Evolutionary conservation across 495 filamentous ascomycete species (phyloP).

Genomic region (Penicillium coprophilum): DNA sequence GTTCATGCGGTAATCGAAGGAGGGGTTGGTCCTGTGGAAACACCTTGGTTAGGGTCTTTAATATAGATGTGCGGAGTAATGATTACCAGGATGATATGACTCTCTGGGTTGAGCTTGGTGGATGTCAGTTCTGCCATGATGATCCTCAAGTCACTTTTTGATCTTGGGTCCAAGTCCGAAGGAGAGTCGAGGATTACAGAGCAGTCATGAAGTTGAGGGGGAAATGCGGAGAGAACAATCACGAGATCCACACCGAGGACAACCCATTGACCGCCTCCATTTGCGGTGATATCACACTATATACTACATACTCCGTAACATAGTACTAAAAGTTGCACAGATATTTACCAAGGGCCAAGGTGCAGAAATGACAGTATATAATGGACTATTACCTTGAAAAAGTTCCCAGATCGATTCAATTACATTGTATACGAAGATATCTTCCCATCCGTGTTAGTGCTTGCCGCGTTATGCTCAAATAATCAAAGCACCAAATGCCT

Average conservation of each 20-base stretch:
- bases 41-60: conserved; percentile 18
- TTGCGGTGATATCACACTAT: neutral
- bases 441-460: no score
- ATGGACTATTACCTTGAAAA: no score
- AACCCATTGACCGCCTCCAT: conserved; percentile 9
- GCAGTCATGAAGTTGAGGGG: conserved; percentile 20
- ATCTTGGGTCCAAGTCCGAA: neutral
- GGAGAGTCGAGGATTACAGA: neutral
- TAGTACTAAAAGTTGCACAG: no score
- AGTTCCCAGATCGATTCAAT: neutral
- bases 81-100: conserved; percentile 66
- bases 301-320: no score
- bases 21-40: conserved; percentile 82
- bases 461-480: no score
- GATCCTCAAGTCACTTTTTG: neutral
- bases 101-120: conserved; percentile 71
- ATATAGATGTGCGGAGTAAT: conserved; percentile 14
- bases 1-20: conserved; percentile 85
- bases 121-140: conserved; percentile 50
- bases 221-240: conserved; percentile 28
- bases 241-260: conserved; percentile 13
- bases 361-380: neutral
- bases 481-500: no score
- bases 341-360: neutral
- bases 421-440: no score